Base-by-base conservation (phyloP, 1,284 basidiomycete genomes). In the Puccinia hordei region DNA sequence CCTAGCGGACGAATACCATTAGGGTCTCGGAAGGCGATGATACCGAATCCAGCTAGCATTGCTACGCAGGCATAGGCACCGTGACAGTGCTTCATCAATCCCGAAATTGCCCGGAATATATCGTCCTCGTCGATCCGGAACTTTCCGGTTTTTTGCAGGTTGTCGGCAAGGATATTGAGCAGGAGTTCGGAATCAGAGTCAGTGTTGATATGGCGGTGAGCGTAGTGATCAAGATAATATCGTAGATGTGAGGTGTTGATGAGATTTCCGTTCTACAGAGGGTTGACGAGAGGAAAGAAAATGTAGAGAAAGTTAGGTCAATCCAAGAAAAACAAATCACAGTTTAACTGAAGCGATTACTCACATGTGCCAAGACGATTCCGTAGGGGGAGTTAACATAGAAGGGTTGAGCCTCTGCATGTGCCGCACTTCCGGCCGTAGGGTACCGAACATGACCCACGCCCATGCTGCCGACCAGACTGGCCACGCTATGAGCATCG, bases 121-220 rank as follows among this genome's bases (percentile, higher is more conserved):
- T 99, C 97, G 85, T 99, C 97, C 86, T 98, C 95, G 85, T 99
- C 98, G 88, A 99, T 99, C 84, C 95, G 93, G 87, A 98, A 95
- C 87, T 99, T 99, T 82, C 96, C 97, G 10, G 96, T 99, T 86
- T 96, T 91, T 86, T 99, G 96, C 33, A 99, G 90, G 85, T 98
- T 95, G 88, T 98, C 91, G 81, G 97, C 97, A 86, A 99, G 94
- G 83, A 98, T 93, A 88, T 99, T 99, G 83, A 99, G 90, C 63
- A 99, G 90, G 17, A 99, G 88, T 87, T 99, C 97, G 8, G 96
- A 98, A 88, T 99, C 97, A 30, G 94, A 97, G 81, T 95, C 93
- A 27, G 96, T 99, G 88, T 99, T 99, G 88, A 98, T 98, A 87
- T 99, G 97, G 73, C 97, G 89, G 87, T 99, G 97, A 10, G 95